These are phyloP conservation scores for Narthecium ossifragum DNA, from an alignment of 106 monocot species.

Conservation along the genomic window DNA sequence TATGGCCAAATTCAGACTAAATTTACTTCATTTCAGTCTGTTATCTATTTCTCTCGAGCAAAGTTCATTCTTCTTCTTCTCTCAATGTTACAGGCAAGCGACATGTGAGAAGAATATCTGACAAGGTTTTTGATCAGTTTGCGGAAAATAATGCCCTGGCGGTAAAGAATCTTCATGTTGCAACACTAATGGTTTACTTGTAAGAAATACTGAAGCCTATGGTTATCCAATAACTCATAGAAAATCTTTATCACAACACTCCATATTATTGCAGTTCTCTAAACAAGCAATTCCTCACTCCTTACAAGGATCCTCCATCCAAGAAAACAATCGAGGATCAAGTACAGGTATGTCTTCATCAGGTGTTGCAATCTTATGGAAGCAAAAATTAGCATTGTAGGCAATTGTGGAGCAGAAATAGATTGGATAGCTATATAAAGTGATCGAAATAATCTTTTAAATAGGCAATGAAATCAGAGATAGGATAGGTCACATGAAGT, in stretches of 20 bases:
- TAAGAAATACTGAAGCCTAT: slow-evolving; percentile 9
- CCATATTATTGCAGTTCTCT: slow-evolving; percentile 20
- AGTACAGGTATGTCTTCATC: slow-evolving; percentile 27
- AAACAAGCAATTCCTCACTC: slow-evolving; percentile 37
- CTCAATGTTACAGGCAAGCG: slow-evolving; percentile 20
- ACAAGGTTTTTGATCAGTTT: slow-evolving; percentile 23
- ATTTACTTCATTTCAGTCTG: too few species aligned
- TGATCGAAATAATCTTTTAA: too few species aligned
- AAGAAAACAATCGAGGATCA: neutral
- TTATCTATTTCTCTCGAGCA: too few species aligned
- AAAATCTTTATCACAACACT: neutral
- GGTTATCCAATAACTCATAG: neutral
- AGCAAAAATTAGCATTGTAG: too few species aligned
- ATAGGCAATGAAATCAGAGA: too few species aligned
- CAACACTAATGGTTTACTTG: slow-evolving; percentile 42
- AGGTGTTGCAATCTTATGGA: too few species aligned
- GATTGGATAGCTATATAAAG: too few species aligned
- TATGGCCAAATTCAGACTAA: too few species aligned
- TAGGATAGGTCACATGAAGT: too few species aligned
- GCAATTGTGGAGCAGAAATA: too few species aligned
- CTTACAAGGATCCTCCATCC: slow-evolving; percentile 43
- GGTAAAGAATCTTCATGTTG: slow-evolving; percentile 18
- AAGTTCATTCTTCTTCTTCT: neutral
- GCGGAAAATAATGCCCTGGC: slow-evolving; percentile 8
- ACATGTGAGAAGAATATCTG: slow-evolving; percentile 26